Evolutionary conservation across 345 rosid genomes (phyloP), one percentile per base, ranked within the genome.

Genomic region (Melaleuca quinquenervia): DNA sequence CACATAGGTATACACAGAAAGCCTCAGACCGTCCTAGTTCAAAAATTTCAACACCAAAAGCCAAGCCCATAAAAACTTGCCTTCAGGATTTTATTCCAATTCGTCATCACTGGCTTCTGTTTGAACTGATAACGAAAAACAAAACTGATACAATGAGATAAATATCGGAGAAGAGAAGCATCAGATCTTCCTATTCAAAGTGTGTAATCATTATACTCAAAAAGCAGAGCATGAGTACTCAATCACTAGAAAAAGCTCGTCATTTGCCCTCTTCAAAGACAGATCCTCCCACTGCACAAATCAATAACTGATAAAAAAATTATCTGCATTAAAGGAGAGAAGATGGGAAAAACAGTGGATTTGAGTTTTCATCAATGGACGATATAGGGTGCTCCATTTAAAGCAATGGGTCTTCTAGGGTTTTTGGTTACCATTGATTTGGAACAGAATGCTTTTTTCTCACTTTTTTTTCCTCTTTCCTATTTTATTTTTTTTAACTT

Each of bases 11-110:
- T 48, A 14, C 41, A 26, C 29, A 82, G 83, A 82, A 82, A 52
- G 84, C 84, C 84, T 82, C 60, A 82, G 84, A 82, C 84, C 84
- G 84, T 82, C 84, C 84, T 82, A 82, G 84, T 51, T 50, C 84
- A 50, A 49, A 51, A 48, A 14, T 50, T 50, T 82, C 84, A 82
- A 82, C 84, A 82, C 55, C 56, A 48, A 32, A 50, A 51, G 84
- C 56, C 84, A 50, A 82, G 55, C 51, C 56, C 55, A 50, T 27
- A 50, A 50, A 50, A 52, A 82, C 84, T 52, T 32, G 84, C 84
- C 84, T 82, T 82, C 84, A 82, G 84, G 41, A 82, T 22, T 16
- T 50, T 82, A 45, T 50, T 52, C 11, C 1, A 82, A 16, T 27
- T 52, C 2, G 84, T 82, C 84, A 82, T 82, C 56, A 82, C 84